phyloP scores from a whole-genome alignment of 805 yeast genomes.

The Zygosaccharomyces bisporus region DNA sequence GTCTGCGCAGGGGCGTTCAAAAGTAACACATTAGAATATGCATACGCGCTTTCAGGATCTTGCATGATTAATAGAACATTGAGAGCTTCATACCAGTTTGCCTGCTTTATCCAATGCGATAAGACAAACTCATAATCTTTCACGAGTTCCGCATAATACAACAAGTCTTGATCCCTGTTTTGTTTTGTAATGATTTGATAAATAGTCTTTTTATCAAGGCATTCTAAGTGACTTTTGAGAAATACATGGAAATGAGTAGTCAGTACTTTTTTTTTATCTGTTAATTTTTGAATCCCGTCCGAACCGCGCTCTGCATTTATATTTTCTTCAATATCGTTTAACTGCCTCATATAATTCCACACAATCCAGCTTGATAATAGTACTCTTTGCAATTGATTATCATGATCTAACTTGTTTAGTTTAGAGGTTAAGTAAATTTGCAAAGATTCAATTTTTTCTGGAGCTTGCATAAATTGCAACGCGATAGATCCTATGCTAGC shows the following conservation, averaged over 20 bases:
- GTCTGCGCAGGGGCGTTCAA: slow-evolving; percentile 66
- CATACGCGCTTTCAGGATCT: slow-evolving; percentile 51
- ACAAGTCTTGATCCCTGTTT: slow-evolving; percentile 58
- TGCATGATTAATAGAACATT: slow-evolving; percentile 50
- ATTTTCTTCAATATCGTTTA: slow-evolving; percentile 36
- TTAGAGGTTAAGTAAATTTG: slow-evolving; percentile 45
- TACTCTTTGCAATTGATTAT: slow-evolving; percentile 30
- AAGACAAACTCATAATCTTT: slow-evolving; percentile 68
- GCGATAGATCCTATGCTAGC: slow-evolving; percentile 70
- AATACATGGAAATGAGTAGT: slow-evolving; percentile 45
- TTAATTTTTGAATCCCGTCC: slow-evolving; percentile 20
- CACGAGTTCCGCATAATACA: slow-evolving; percentile 63
- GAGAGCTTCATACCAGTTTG: slow-evolving; percentile 72
- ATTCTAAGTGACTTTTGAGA: slow-evolving; percentile 43
- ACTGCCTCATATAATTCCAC: slow-evolving; percentile 35
- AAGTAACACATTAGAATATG: slow-evolving; percentile 64
- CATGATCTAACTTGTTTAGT: slow-evolving; percentile 35
- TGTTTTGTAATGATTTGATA: slow-evolving; percentile 69
- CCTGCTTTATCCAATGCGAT: slow-evolving; percentile 61
- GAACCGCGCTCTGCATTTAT: slow-evolving; percentile 29
- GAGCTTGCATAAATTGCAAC: slow-evolving; percentile 46
- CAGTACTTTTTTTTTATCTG: slow-evolving; percentile 25
- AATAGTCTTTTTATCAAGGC: slow-evolving; percentile 61
- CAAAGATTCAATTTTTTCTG: slow-evolving; percentile 42
- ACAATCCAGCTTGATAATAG: slow-evolving; percentile 38